Evolutionary conservation across 2,329 filamentous ascomycete genomes (phyloP).

Genomic region (Ceratocystis lukuohia): DNA sequence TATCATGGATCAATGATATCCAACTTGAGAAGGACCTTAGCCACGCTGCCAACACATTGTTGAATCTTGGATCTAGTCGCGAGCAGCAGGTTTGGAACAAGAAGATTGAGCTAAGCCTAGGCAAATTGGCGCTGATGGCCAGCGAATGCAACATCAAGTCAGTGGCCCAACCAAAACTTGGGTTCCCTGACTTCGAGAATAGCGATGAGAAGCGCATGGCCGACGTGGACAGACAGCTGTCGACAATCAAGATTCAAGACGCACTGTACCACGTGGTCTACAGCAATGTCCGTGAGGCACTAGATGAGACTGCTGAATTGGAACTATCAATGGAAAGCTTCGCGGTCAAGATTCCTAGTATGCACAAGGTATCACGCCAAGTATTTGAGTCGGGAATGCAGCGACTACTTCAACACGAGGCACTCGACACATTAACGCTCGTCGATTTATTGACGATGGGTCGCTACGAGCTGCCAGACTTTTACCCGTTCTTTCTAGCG

Average conservation of each 20-base stretch:
- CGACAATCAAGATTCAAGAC: constrained; percentile 68
- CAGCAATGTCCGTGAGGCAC: constrained; percentile 52
- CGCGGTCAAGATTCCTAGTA: constrained; percentile 39
- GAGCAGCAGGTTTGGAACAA: constrained; percentile 83
- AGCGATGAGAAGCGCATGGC: constrained; percentile 33
- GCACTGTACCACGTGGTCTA: constrained; percentile 57
- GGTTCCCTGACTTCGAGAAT: constrained; percentile 22
- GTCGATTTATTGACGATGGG: constrained; percentile 74
- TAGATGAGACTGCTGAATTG: constrained; percentile 67
- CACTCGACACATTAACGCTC: constrained; percentile 50
- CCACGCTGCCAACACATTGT: constrained; percentile 57
- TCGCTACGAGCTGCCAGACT: constrained; percentile 19
- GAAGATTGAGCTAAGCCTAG: constrained; percentile 80
- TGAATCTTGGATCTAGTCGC: constrained; percentile 52
- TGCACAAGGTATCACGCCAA: constrained; percentile 52
- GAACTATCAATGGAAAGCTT: constrained; percentile 63
- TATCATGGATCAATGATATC: constrained; percentile 93
- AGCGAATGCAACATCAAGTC: constrained; percentile 31
- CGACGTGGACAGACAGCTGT: constrained; percentile 49
- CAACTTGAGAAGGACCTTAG: constrained; percentile 60
- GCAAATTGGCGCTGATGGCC: constrained; percentile 67
- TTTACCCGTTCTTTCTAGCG: constrained; percentile 60
- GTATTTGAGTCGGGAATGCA: constrained; percentile 59
- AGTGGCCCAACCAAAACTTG: constrained; percentile 23
- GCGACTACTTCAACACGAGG: constrained; percentile 56